A percentile compares a stretch with the other conserved stretches of the same genome.
phyloP scores from a whole-genome alignment of 768 basidiomycete genomes.

The Lactarius indigo region DNA sequence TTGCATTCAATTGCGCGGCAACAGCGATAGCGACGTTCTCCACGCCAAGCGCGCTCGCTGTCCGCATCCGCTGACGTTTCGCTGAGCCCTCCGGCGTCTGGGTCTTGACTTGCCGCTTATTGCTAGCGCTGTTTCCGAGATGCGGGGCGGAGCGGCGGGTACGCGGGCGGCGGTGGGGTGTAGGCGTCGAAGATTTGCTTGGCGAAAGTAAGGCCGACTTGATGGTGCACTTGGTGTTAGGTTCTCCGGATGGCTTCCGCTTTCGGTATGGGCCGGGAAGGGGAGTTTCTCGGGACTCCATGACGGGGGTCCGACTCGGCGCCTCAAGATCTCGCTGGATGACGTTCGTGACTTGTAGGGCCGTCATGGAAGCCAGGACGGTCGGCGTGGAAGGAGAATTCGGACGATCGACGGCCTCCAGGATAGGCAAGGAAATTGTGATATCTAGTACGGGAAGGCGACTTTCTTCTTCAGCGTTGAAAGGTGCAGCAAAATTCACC shows the following conservation, averaged over 20 bases:
- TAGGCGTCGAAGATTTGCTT: not conserved
- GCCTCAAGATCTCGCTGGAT: not conserved
- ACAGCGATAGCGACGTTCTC: not conserved
- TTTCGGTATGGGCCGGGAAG: not conserved
- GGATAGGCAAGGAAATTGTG: not conserved
- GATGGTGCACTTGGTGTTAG: not conserved
- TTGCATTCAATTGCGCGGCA: not conserved
- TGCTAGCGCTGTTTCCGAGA: conserved; percentile 4
- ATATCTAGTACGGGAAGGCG: conserved; percentile 9
- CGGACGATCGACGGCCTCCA: not conserved
- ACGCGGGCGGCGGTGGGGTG: conserved; percentile 2
- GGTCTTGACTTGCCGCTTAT: not conserved
- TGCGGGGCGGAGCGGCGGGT: conserved; percentile 18
- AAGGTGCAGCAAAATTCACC: not conserved
- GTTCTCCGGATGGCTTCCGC: conserved; percentile 7
- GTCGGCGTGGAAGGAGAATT: not conserved
- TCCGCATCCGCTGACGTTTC: conserved; percentile 21
- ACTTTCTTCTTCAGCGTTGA: not conserved
- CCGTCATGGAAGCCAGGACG: not conserved
- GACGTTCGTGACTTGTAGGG: not conserved
- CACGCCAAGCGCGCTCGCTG: conserved; percentile 15
- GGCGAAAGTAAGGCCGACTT: not conserved
- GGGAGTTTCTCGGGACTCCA: not conserved
- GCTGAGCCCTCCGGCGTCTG: conserved; percentile 10
- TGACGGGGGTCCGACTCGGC: not conserved